These are phyloP conservation scores for Phaeosphaeria sp. DNA, from an alignment of 2,329 filamentous ascomycete genomes.

Conservation along the genomic window DNA sequence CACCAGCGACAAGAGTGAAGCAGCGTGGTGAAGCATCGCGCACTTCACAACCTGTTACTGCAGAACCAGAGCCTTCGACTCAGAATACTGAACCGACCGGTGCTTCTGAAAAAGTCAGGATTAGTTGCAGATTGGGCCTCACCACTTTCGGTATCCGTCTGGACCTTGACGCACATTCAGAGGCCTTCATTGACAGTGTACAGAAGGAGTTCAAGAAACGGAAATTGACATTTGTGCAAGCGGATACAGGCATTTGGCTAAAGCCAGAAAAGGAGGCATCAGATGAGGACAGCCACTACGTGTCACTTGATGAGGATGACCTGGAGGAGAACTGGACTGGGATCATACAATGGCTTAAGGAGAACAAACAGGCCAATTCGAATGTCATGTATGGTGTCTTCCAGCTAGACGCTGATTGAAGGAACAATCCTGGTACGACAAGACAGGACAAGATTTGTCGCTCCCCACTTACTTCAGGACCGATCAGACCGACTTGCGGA, in stretches of 20 bases:
- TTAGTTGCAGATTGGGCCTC: background rate
- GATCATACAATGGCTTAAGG: background rate
- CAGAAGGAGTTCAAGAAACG: background rate
- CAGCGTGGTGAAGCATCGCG: background rate
- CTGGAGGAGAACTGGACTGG: background rate
- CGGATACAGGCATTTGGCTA: background rate
- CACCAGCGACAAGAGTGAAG: background rate
- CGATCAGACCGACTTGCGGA: too few species aligned
- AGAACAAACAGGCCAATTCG: background rate
- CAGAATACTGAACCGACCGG: background rate
- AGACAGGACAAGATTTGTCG: background rate
- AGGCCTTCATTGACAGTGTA: background rate
- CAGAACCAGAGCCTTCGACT: background rate
- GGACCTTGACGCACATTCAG: background rate
- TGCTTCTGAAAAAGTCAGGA: background rate
- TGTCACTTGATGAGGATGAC: conserved; percentile 1
- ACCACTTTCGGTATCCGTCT: background rate
- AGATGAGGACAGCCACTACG: background rate
- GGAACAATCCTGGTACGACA: background rate
- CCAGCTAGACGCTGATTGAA: background rate
- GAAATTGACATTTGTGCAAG: background rate
- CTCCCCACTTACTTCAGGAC: background rate
- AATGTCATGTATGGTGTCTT: background rate
- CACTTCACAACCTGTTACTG: background rate
- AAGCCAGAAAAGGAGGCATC: background rate